Evolutionary conservation across 495 filamentous ascomycete species (phyloP).

Genomic region (Xylaria acuta): DNA sequence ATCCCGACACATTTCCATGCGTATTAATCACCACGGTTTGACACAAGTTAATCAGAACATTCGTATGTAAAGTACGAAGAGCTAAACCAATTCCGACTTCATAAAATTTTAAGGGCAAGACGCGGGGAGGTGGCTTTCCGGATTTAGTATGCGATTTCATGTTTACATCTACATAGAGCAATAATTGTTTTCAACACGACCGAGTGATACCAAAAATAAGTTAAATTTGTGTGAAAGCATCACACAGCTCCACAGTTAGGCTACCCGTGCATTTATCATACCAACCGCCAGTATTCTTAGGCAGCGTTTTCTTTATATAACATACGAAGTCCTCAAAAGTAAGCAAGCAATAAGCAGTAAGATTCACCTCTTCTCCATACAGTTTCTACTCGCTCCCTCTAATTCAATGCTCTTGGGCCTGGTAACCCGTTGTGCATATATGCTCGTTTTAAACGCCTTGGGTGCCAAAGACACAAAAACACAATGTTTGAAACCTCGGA

Average conservation of each 20-base stretch:
- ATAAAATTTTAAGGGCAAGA: not conserved
- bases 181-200: not conserved
- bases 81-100: not conserved
- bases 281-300: not conserved
- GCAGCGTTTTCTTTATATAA: constrained; percentile 5
- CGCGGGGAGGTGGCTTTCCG: not conserved
- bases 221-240: constrained; percentile 2
- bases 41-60: not conserved
- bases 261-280: constrained; percentile 12
- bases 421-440: not conserved
- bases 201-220: not conserved
- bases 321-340: not conserved
- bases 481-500: not conserved
- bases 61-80: not conserved
- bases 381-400: not conserved
- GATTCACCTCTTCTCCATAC: not conserved
- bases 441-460: constrained; percentile 20
- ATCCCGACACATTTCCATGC: not conserved
- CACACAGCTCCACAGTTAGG: not conserved
- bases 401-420: not conserved
- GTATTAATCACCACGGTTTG: not conserved
- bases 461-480: constrained; percentile 17
- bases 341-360: not conserved
- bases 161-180: not conserved
- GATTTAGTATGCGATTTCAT: not conserved